Base-by-base conservation (phyloP, 1,139 yeast species). In the Pichia sp. region DNA sequence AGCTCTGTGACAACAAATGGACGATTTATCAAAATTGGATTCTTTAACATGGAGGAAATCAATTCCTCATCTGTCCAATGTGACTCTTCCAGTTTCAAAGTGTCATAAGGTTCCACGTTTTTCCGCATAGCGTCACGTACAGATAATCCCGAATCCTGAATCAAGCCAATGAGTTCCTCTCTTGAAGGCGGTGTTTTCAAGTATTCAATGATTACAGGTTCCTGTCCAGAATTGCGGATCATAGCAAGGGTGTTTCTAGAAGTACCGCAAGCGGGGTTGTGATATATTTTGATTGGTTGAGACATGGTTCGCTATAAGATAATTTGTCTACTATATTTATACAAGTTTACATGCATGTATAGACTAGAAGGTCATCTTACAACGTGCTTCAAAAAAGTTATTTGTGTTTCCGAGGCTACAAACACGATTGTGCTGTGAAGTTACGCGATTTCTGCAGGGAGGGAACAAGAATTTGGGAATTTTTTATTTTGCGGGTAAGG, bases 251-350 rank as follows among this genome's bases (percentile, higher is more conserved):
- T 46, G n/a, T 46, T 51, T 26, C 50, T 26, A 7, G 53, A 51
- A 19, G 53, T 51, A 30, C 50, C 50, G 42, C 53, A 51, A 34
- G 23, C 8, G 13, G 53, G 53, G 36, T 51, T 51, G 15, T 51
- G 53, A 8, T 46, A 51, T n/a, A 51, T 46, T 19, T 40, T 40
- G 44, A 40, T 40, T 15, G 10, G 19, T 15, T 40, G 44, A 40
- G 44, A 40, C 44, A 40, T 40, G 44, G 19, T 40, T 32, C 36
- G 36, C 36, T 32, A 32, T 32, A 32, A 32, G 36, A 32, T 32
- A 32, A 32, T 32, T 32, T 32, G 36, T 32, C 36, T 32, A 32
- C 36, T 32, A 8, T 32, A 32, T 32, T 32, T 32, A 32, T 32
- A 32, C 36, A 32, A 32, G 36, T 32, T 32, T 32, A 32, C 13